Evolutionary conservation across 805 yeast genomes (phyloP).

Genomic region (Saccharomycopsis fodiens): DNA sequence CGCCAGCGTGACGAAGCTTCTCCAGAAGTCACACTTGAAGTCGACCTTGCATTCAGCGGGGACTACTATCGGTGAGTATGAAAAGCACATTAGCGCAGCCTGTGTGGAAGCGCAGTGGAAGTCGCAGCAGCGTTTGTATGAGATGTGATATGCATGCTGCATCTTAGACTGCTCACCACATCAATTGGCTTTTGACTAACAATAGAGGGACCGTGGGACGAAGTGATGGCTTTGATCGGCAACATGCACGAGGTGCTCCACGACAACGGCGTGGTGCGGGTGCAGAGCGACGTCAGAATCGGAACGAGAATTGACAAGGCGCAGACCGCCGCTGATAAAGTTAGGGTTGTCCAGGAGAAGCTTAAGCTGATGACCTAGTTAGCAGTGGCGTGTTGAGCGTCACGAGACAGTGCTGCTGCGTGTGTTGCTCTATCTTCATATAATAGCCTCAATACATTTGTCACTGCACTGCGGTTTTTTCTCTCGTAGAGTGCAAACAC

Average conservation of each 20-base stretch:
- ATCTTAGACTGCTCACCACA: too few species aligned
- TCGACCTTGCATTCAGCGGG: slow-evolving; percentile 86
- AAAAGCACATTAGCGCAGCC: too few species aligned
- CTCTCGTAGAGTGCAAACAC: too few species aligned
- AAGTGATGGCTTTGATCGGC: slow-evolving; percentile 74
- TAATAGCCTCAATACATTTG: too few species aligned
- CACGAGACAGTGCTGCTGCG: too few species aligned
- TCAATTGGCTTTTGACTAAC: slow-evolving; percentile 13
- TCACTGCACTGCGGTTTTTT: too few species aligned
- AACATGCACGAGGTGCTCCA: slow-evolving; percentile 69
- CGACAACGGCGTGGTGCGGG: slow-evolving; percentile 61
- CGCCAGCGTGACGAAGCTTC: slow-evolving; percentile 57
- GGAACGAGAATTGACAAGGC: slow-evolving; percentile 47
- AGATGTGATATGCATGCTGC: too few species aligned
- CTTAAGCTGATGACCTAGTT: slow-evolving; percentile 13
- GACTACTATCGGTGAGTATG: slow-evolving; percentile 50
- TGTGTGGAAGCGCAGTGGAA: too few species aligned
- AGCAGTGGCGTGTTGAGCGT: too few species aligned
- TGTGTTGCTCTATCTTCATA: too few species aligned
- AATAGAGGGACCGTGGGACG: slow-evolving; percentile 82
- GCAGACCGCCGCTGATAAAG: slow-evolving; percentile 36
- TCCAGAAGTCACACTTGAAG: slow-evolving; percentile 53
- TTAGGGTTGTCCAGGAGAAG: slow-evolving; percentile 34
- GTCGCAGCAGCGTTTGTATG: too few species aligned
- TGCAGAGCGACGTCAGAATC: slow-evolving; percentile 79